Conservation (phyloP, 495 filamentous ascomycete species). For the Tetracladium marchalianum region DNA sequence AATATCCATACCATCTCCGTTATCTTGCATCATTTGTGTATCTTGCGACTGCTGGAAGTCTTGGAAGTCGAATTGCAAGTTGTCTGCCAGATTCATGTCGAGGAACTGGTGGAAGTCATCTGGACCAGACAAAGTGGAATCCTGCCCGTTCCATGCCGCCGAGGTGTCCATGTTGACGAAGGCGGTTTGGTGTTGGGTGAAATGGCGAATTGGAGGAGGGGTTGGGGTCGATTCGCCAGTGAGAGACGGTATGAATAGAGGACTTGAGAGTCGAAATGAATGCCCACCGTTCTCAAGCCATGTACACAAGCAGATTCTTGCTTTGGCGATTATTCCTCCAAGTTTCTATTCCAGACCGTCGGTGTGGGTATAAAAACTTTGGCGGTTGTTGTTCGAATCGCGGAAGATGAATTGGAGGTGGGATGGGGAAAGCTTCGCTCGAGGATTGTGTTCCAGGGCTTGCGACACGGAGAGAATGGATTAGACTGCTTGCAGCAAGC, state of each 20-base stretch:
- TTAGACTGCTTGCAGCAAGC: not conserved
- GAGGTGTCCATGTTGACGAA: slow-evolving; percentile 23
- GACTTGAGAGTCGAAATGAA: not conserved
- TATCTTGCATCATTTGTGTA: slow-evolving; percentile 21
- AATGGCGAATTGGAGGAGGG: not conserved
- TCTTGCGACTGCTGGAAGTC: slow-evolving; percentile 22
- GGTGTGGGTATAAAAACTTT: no score
- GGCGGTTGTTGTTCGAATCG: no score
- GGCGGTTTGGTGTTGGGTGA: no score
- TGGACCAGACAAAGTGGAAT: slow-evolving; percentile 29
- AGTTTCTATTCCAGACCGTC: no score
- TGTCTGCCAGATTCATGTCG: slow-evolving; percentile 37
- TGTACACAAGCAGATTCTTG: not conserved
- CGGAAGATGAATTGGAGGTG: no score
- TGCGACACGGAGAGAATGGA: no score
- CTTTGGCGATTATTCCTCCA: not conserved
- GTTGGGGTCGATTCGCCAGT: no score
- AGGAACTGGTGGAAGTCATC: slow-evolving; percentile 48
- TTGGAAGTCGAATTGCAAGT: slow-evolving; percentile 41
- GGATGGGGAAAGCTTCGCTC: no score
- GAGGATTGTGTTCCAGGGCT: no score
- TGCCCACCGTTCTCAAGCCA: not conserved
- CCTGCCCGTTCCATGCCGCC: slow-evolving; percentile 35
- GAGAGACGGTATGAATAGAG: not conserved
- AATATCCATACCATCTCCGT: slow-evolving; percentile 29